Percentiles rank a stretch among this genome's conserved stretches.
phyloP scores from a whole-genome alignment of 441 rosid genomes.

The Bocquillonia castaneifolia region DNA sequence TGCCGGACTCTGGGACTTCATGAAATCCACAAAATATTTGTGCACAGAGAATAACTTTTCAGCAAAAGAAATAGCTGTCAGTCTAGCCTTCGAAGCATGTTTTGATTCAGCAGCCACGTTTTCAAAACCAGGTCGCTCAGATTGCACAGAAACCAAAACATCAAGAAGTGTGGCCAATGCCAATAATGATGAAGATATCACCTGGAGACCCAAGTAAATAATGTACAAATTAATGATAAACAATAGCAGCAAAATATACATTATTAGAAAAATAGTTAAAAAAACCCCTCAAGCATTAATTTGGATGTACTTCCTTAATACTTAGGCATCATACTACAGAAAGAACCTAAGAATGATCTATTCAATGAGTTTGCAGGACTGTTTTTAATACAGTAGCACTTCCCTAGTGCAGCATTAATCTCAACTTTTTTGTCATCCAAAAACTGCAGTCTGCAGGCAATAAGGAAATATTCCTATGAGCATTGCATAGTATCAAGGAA shows the following conservation, averaged over 20 bases:
- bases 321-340: background rate
- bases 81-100: conserved; percentile 74
- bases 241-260: background rate
- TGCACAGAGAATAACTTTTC: conserved; percentile 68
- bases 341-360: background rate
- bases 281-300: too few species aligned
- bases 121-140: conserved; percentile 62
- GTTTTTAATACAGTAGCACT: background rate
- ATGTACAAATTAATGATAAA: conserved; percentile 4
- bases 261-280: too few species aligned
- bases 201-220: conserved; percentile 42
- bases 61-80: conserved; percentile 57
- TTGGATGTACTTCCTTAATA: background rate
- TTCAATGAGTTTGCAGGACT: background rate
- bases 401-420: background rate
- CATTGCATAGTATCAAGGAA: background rate
- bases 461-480: background rate
- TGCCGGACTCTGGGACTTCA: conserved; percentile 65
- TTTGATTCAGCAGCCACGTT: conserved; percentile 50
- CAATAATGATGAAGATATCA: conserved; percentile 73
- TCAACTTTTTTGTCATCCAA: conserved; percentile 3
- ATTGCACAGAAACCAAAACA: conserved; percentile 48
- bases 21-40: conserved; percentile 67
- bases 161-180: conserved; percentile 88
- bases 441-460: background rate